phyloP scores from a whole-genome alignment of 768 basidiomycete genomes.

The Xanthoconium stramineum region DNA sequence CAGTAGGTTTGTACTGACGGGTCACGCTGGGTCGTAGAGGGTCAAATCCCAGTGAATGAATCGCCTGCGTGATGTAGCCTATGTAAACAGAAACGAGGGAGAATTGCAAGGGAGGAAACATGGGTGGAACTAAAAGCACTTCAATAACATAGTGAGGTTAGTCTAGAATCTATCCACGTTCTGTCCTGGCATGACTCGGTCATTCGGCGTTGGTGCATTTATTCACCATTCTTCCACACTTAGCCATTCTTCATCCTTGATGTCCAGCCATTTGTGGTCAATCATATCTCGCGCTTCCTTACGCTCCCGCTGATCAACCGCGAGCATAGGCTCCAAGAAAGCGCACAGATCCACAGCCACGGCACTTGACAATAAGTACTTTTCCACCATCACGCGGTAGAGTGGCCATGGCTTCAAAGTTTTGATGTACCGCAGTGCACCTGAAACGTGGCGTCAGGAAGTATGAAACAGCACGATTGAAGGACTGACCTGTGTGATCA shows the following conservation, averaged over 20 bases:
- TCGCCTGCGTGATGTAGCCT: background rate
- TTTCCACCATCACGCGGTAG: slow-evolving; percentile 82
- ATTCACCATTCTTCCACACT: slow-evolving; percentile 32
- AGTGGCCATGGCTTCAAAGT: slow-evolving; percentile 80
- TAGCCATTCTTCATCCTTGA: slow-evolving; percentile 31
- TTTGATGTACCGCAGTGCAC: slow-evolving; percentile 68
- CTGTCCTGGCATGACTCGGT: background rate
- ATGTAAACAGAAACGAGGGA: background rate
- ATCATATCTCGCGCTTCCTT: slow-evolving; percentile 71
- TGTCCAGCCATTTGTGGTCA: slow-evolving; percentile 69
- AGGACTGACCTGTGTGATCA: slow-evolving; percentile 57
- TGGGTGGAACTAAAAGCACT: background rate
- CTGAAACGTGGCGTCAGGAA: slow-evolving; percentile 32
- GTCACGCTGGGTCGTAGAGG: too few species aligned
- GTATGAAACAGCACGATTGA: background rate
- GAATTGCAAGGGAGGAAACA: slow-evolving; percentile 5
- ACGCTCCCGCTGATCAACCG: slow-evolving; percentile 64
- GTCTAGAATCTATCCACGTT: slow-evolving; percentile 12
- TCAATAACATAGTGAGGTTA: background rate
- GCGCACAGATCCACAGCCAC: slow-evolving; percentile 59
- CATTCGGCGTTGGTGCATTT: background rate
- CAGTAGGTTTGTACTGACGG: too few species aligned
- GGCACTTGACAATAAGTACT: slow-evolving; percentile 66
- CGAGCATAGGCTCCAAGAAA: slow-evolving; percentile 77
- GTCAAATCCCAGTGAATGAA: slow-evolving; percentile 3